phyloP scores from a whole-genome alignment of 2,329 filamentous ascomycete genomes.

The Truncatella angustata region DNA sequence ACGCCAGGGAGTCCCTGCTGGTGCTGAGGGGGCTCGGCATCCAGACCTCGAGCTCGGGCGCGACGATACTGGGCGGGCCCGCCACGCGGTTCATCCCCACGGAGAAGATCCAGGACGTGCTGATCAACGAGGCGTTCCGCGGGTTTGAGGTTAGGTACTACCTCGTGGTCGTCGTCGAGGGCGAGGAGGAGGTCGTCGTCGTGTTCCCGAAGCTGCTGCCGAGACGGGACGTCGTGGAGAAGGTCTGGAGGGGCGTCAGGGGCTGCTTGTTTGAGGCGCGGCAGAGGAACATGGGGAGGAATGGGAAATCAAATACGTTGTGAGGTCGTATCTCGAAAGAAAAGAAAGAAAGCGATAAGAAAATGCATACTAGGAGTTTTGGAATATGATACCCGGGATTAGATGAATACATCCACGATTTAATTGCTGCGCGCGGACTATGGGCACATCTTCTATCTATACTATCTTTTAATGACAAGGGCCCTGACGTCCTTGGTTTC shows the following conservation, averaged over 20 bases:
- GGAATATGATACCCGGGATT: too few species aligned
- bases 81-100: constrained; percentile 74
- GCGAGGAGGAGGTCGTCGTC: constrained; percentile 86
- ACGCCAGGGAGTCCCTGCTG: constrained; percentile 77
- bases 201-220: constrained; percentile 86
- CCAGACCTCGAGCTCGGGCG: constrained; percentile 74
- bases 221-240: constrained; percentile 70
- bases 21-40: constrained; percentile 87
- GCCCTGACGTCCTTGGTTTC: too few species aligned
- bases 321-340: too few species aligned
- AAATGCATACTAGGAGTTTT: too few species aligned
- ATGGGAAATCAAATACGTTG: not conserved
- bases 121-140: constrained; percentile 92
- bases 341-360: too few species aligned
- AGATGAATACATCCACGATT: too few species aligned
- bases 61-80: constrained; percentile 44
- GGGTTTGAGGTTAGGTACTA: constrained; percentile 92
- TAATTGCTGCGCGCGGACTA: too few species aligned
- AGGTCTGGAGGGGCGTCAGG: constrained; percentile 84
- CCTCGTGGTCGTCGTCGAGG: constrained; percentile 84
- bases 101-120: constrained; percentile 85
- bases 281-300: constrained; percentile 1
- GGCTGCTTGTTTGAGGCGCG: constrained; percentile 72
- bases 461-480: not conserved
- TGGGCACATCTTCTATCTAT: not conserved